phyloP scores from a whole-genome alignment of 2,329 filamentous ascomycete genomes.

The Apiospora koreana region DNA sequence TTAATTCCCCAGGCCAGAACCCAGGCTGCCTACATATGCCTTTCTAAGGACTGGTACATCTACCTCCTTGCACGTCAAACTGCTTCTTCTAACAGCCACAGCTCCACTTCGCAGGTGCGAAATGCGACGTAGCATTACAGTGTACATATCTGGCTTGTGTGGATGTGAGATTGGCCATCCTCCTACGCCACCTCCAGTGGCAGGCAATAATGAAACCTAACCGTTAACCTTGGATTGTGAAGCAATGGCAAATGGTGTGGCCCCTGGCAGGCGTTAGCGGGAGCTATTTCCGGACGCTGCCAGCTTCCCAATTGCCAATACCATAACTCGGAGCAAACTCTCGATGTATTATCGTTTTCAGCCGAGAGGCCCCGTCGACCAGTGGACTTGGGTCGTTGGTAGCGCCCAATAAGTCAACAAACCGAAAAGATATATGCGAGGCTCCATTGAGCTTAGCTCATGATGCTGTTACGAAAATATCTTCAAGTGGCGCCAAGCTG shows the following conservation, averaged over 20 bases:
- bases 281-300: neutral
- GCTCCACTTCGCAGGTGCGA: conserved; percentile 4
- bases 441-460: too few species aligned
- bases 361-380: neutral
- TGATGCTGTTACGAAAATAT: neutral
- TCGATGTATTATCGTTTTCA: neutral
- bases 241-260: neutral
- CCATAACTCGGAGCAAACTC: neutral
- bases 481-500: neutral
- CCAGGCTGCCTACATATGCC: neutral
- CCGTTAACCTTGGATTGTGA: neutral
- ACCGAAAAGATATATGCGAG: too few species aligned
- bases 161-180: neutral
- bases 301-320: neutral
- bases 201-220: conserved; percentile 5
- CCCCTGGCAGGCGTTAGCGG: neutral
- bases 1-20: neutral
- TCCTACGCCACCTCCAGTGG: neutral
- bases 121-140: conserved; percentile 9
- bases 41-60: too few species aligned
- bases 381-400: too few species aligned
- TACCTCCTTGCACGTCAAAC: neutral
- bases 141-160: conserved; percentile 1
- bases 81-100: neutral
- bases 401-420: too few species aligned